Evolutionary conservation across 495 filamentous ascomycete genomes (phyloP), one percentile per base, ranked within the genome.

Genomic region (Penicillium cinerascens): DNA sequence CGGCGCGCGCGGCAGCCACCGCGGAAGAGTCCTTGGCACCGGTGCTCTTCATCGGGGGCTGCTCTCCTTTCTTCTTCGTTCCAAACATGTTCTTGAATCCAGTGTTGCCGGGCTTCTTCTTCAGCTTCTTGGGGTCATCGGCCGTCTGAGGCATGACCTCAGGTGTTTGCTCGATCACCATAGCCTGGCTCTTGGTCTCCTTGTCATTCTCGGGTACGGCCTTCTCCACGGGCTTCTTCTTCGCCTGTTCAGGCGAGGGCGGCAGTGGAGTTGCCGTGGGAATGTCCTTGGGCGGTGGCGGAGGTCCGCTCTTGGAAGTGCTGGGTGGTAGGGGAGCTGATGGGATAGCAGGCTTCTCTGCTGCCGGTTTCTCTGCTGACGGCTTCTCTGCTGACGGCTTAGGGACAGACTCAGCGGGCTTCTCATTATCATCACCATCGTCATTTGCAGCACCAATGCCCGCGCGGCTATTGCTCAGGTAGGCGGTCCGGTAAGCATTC

Each of bases 401-500:
- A 42, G 55, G 9, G 37, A 23, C 33, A 20, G 53, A 1, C 42
- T 58, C 47, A 44, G 44, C 13, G 2, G 51, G 49, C 7, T 56
- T 52, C 15, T 53, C 23, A 6, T 64, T 52, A 37, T 74, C 72
- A 7, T 60, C 55, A 11, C 52, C 23, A 6, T 64, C 54, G 35
- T 74, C 72, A 7, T 60, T 55, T 6, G 62, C 26, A 23, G 62
- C 57, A 26, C 85, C 89, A 46, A 79, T 87, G 37, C 90, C 89
- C 18, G 85, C 83, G 54, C 78, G 83, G 22, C 68, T 70, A 61
- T 95, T 78, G 11, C 80, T 83, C 9, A 97, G 78, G 70, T 97
- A 97, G 18, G 87, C 84, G 41, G 85, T 82, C 15, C 89, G 78
- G 51, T 93, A 87, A 2, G 84, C 79, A 61, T 93, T 83, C 68